A percentile compares a stretch with the other conserved stretches of the same genome.
phyloP scores from a whole-genome alignment of 768 basidiomycete species.

The Suillus subaureus region DNA sequence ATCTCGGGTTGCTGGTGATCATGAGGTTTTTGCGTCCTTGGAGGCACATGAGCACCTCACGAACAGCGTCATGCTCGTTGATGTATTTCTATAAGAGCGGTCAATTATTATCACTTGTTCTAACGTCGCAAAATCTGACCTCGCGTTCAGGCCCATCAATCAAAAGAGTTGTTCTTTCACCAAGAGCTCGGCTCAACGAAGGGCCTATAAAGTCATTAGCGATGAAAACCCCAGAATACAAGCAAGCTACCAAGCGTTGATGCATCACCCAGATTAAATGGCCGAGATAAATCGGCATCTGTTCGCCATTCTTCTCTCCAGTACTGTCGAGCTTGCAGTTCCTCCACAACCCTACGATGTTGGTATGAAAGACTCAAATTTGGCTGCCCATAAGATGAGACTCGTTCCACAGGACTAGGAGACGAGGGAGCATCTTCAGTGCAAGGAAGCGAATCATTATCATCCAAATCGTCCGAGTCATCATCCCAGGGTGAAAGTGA shows the following conservation, averaged over 20 bases:
- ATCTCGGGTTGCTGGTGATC: constrained; percentile 37
- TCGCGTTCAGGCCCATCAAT: constrained; percentile 45
- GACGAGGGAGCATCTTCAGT: neutral
- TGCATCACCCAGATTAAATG: constrained; percentile 68
- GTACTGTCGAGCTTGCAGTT: constrained; percentile 64
- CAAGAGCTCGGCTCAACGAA: constrained; percentile 40
- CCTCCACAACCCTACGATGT: constrained; percentile 61
- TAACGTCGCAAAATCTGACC: constrained; percentile 29
- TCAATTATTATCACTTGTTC: neutral
- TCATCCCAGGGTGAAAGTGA: constrained; percentile 69
- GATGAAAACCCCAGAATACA: neutral
- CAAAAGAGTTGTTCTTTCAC: constrained; percentile 39
- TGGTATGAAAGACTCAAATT: constrained; percentile 27
- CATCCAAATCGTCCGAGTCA: constrained; percentile 43
- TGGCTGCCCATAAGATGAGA: constrained; percentile 32
- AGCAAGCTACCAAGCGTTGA: constrained; percentile 64
- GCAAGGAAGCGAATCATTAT: constrained; percentile 19
- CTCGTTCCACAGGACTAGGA: constrained; percentile 8
- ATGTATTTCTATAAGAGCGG: constrained; percentile 57
- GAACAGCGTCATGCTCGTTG: constrained; percentile 72
- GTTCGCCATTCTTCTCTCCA: constrained; percentile 71
- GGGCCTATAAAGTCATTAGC: constrained; percentile 41
- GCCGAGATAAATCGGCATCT: constrained; percentile 41
- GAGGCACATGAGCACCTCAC: constrained; percentile 74
- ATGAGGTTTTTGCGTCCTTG: constrained; percentile 72